A percentile compares a stretch with the other conserved stretches of the same genome.
These are phyloP conservation scores for Chlorella sp. DNA, from an alignment of 139 green algal genomes.

Conservation along the genomic window DNA sequence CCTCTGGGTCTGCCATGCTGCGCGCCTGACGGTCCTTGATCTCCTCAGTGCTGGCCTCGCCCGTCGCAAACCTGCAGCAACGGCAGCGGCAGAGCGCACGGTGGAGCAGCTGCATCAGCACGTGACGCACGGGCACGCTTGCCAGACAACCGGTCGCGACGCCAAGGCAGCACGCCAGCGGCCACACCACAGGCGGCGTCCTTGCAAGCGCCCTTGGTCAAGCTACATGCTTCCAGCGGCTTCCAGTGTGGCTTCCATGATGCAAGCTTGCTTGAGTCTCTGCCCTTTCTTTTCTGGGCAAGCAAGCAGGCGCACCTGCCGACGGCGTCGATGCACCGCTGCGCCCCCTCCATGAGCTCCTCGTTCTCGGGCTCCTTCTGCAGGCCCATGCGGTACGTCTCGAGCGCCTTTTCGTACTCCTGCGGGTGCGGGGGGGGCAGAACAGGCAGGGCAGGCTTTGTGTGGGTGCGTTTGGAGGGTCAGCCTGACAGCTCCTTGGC, in stretches of 20 bases:
- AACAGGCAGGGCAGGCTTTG: too few species aligned
- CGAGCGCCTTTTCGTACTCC: constrained; percentile 80
- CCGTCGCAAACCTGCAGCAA: constrained; percentile 33
- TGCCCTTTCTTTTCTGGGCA: too few species aligned
- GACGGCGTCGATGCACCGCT: constrained; percentile 68
- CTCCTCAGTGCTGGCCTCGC: constrained; percentile 79
- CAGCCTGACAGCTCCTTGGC: too few species aligned
- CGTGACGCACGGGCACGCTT: background rate
- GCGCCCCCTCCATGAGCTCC: constrained; percentile 90
- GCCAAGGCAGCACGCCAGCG: background rate
- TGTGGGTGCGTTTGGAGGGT: too few species aligned
- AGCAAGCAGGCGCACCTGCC: background rate
- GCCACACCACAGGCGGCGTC: background rate
- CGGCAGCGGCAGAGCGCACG: background rate
- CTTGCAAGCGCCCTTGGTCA: too few species aligned
- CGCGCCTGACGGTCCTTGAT: constrained; percentile 80
- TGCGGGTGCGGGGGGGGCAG: too few species aligned
- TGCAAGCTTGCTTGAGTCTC: too few species aligned
- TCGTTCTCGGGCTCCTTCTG: constrained; percentile 80
- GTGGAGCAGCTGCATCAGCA: too few species aligned
- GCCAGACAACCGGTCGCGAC: background rate
- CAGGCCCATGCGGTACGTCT: constrained; percentile 80
- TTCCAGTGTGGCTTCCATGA: too few species aligned
- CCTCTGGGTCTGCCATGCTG: constrained; percentile 90
- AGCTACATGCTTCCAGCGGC: too few species aligned